phyloP scores from a whole-genome alignment of 83 land plant species.

The Thuja plicata region DNA sequence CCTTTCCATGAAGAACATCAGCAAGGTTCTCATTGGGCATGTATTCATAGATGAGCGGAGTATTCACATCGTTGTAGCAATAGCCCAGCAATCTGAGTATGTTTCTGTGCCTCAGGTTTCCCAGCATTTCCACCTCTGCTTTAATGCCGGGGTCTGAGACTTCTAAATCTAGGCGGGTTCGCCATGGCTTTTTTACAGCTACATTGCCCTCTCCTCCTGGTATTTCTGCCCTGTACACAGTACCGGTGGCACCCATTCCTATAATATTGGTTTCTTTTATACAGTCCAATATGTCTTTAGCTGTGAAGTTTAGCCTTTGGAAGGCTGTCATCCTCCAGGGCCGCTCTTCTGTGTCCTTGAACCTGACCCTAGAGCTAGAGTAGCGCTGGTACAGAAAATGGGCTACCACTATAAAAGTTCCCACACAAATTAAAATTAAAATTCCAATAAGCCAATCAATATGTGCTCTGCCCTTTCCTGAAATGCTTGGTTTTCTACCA shows the following conservation, averaged over 20 bases:
- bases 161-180: constrained; percentile 27
- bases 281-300: constrained; percentile 64
- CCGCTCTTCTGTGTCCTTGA: constrained; percentile 41
- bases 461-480: constrained; percentile 9
- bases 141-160: constrained; percentile 38
- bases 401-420: constrained; percentile 25
- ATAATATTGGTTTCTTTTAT: constrained; percentile 82
- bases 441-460: constrained; percentile 44
- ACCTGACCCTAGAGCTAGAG: constrained; percentile 25
- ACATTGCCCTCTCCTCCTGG: constrained; percentile 51
- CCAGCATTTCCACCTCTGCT: constrained; percentile 76
- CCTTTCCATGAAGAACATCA: constrained; percentile 28
- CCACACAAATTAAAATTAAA: constrained; percentile 23
- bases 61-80: constrained; percentile 73
- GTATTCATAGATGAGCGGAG: constrained; percentile 82
- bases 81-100: constrained; percentile 80
- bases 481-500: neutral
- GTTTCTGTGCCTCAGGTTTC: constrained; percentile 83
- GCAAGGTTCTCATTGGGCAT: constrained; percentile 93
- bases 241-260: constrained; percentile 91
- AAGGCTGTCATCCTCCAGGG: constrained; percentile 77
- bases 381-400: constrained; percentile 38
- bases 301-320: constrained; percentile 64
- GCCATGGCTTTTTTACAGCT: constrained; percentile 86
- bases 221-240: constrained; percentile 88